Evolutionary conservation across 768 basidiomycete genomes (phyloP), one percentile per base, ranked within the genome.

Genomic region (Phylloporus sp.): DNA sequence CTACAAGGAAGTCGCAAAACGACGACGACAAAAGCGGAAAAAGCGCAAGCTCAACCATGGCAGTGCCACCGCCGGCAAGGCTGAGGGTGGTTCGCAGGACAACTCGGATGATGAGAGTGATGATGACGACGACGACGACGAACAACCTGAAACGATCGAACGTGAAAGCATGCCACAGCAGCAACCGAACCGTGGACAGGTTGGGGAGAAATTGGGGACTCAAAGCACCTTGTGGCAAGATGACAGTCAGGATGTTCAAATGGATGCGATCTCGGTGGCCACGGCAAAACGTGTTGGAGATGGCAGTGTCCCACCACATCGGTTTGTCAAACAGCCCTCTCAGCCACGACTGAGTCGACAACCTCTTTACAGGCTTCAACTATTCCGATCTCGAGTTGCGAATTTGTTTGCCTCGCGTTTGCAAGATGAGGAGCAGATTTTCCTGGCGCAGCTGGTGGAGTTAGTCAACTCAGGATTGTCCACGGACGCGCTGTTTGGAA

Each of bases 1-100:
- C 29, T 99, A 94, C 81, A 95, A 95, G 66, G 95, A 99, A 69
- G 95, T 99, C 16, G 81, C 91, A 41, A 91, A 88, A 66, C 83
- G 91, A 48, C 76, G 78, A 53, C 65, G 69, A 28, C 73, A 76
- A 52, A 80, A 83, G 57, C 70, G 84, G 55, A 97, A 95, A 78
- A 89, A 91, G 73, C 81, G 90, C 65, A 93, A 89, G 73, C 78
- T 92, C 54, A 89, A 91, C 65, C 81, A 75, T 46, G 88, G 86
- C 5, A 78, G 75, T 49, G 78, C 67, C 66, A 68, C 63, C n/a
- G 73, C 74, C 13, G 75, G 72, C 22, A 81, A 77, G 39, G 82
- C 77, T 24, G 82, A 79, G 24, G 77, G 75, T n/a, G 77, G 74
- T 22, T 65, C 62, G 15, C 60, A 70, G 29, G 67, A 60, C 24